Evolutionary conservation across 495 filamentous ascomycete species (phyloP), one percentile per base, ranked within the genome.

Genomic region (Tuber melanosporum): DNA sequence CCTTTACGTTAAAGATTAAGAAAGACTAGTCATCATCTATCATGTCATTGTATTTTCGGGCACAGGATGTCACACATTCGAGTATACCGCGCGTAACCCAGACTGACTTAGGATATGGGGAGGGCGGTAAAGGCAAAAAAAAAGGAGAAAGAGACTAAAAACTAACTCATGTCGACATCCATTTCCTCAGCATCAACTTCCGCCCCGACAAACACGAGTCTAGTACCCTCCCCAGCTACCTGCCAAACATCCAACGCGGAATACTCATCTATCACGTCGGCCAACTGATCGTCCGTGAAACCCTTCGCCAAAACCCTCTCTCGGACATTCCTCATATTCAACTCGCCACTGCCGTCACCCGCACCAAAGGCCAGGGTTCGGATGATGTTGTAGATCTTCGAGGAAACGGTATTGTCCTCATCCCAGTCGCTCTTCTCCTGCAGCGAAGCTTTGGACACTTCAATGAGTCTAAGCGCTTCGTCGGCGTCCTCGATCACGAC

Each of bases 401-500:
- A 93, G 83, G 89, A 92, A 5, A 94, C 91, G 71, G 92, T 97
- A 78, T 93, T 89, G 81, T 95, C 92, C 41, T 88, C 86, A 15
- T 89, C 85, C 72, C 86, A 85, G 72, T 88, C 88, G 75, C 94
- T 91, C 14, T 87, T 87, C 45, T 90, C 89, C 80, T 92, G 90
- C 75, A 99, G 85, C 71, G 90, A 92, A 47, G 96, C 91, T 86
- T 97, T 97, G 85, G 92, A 94, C 46, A 96, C 93, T 82, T 98
- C 94, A 43, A 97, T 88, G 43, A 99, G 88, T 52, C 95, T 89
- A 73, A 99, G 86, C 1, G 95, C 96, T 85, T 99, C 95, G 81
- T 99, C 95, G 7, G 98, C 94, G 83, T 99, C 95, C 76, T 98
- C 94, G 36, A 92, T 90, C 45, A 93, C 91, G 20, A 98, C 96